These are phyloP conservation scores for Fibroporia radiculosa DNA, from an alignment of 768 basidiomycete species.

Conservation along the genomic window DNA sequence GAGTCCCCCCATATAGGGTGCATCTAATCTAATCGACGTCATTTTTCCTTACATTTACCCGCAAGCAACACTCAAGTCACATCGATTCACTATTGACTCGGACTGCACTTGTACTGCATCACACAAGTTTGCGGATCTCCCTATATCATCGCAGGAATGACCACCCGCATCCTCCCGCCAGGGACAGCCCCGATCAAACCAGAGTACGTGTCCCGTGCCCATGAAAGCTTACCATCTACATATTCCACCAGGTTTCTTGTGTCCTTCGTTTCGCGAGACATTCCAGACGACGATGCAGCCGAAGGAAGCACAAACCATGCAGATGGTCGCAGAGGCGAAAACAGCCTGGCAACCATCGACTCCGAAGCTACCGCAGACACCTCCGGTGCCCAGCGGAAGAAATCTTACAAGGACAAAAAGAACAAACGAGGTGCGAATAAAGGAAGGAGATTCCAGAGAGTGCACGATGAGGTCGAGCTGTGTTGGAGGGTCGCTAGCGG, in stretches of 20 bases:
- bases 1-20: too few species aligned
- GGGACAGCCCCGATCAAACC: conserved; percentile 49
- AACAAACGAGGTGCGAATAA: conserved; percentile 78
- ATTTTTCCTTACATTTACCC: too few species aligned
- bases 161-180: conserved; percentile 6
- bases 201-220: conserved; percentile 30
- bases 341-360: conserved; percentile 5
- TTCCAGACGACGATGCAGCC: conserved; percentile 52
- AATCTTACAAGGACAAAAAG: conserved; percentile 58
- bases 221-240: too few species aligned
- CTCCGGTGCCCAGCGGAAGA: conserved; percentile 32
- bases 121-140: too few species aligned
- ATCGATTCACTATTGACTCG: too few species aligned
- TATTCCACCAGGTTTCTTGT: conserved; percentile 32
- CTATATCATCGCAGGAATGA: too few species aligned
- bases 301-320: conserved; percentile 45
- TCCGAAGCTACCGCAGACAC: conserved; percentile 22
- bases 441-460: conserved; percentile 67
- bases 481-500: conserved; percentile 78
- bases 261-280: conserved; percentile 16
- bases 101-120: too few species aligned
- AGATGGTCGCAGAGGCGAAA: conserved; percentile 11
- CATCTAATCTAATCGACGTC: too few species aligned
- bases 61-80: too few species aligned
- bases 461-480: conserved; percentile 73